Evolutionary conservation across 1,284 basidiomycete genomes (phyloP).

Genomic region (Fomitiporia mediterranea): DNA sequence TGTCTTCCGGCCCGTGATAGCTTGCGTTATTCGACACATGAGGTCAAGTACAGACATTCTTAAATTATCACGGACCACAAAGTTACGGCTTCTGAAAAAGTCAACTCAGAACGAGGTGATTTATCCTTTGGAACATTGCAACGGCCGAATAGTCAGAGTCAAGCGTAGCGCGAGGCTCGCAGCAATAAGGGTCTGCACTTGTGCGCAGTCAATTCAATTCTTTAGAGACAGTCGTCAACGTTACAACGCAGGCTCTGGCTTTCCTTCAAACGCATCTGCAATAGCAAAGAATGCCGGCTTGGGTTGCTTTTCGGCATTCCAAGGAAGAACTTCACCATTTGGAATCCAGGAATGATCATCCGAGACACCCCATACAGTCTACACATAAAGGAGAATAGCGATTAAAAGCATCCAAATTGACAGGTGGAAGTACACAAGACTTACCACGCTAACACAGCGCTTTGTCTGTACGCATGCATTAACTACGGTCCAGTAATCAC

Average conservation of each 20-base stretch:
- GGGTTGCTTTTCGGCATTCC: conserved; percentile 15
- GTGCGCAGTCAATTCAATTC: too few species aligned
- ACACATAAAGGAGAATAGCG: background rate
- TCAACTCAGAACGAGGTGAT: too few species aligned
- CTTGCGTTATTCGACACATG: too few species aligned
- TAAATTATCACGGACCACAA: too few species aligned
- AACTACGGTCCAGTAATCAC: conserved; percentile 26
- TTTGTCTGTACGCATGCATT: conserved; percentile 25
- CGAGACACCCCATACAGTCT: conserved; percentile 19
- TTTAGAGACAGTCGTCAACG: too few species aligned
- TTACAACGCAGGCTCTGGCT: conserved; percentile 6
- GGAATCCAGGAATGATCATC: conserved; percentile 22
- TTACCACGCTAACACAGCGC: conserved; percentile 23
- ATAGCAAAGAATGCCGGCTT: conserved; percentile 20
- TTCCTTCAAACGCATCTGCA: conserved; percentile 18
- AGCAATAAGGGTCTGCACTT: too few species aligned
- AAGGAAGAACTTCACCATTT: conserved; percentile 13
- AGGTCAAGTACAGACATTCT: too few species aligned
- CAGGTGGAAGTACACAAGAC: background rate
- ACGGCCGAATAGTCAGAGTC: too few species aligned
- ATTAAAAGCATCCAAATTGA: background rate
- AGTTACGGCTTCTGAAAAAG: too few species aligned
- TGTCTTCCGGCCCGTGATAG: too few species aligned
- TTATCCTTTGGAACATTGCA: too few species aligned
- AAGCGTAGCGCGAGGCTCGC: too few species aligned